These are phyloP conservation scores for Panaeolus papilionaceus DNA, from an alignment of 768 basidiomycete species.

Conservation along the genomic window DNA sequence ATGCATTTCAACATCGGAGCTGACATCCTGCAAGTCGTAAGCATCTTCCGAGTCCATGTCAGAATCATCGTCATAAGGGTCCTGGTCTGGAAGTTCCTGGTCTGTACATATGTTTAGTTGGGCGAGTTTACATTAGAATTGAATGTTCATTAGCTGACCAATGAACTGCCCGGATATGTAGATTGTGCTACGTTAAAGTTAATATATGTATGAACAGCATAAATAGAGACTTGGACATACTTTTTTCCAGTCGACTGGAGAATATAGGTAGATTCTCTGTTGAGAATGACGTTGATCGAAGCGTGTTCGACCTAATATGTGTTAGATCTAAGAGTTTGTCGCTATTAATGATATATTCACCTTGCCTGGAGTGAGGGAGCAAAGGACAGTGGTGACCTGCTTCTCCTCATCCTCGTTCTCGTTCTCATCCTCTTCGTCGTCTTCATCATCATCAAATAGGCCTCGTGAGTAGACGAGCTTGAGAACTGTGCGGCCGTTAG, in stretches of 20 bases:
- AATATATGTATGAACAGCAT: not conserved
- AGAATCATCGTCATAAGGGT: conserved; percentile 38
- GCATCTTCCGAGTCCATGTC: conserved; percentile 65
- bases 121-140: conserved; percentile 13
- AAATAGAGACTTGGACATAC: conserved; percentile 42
- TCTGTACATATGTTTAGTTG: conserved; percentile 43
- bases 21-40: conserved; percentile 75
- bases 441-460: conserved; percentile 44
- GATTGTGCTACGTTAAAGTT: conserved; percentile 54
- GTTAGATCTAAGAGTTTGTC: conserved; percentile 15
- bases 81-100: conserved; percentile 41
- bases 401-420: conserved; percentile 42
- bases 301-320: conserved; percentile 75
- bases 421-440: conserved; percentile 52
- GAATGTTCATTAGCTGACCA: conserved; percentile 46
- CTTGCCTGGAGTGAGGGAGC: conserved; percentile 83
- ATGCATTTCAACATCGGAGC: conserved; percentile 84
- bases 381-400: conserved; percentile 57
- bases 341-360: conserved; percentile 44
- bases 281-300: conserved; percentile 71
- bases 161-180: conserved; percentile 89
- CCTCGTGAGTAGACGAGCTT: conserved; percentile 61
- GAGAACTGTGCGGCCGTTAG: conserved; percentile 64
- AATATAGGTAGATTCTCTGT: conserved; percentile 65
- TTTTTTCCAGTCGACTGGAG: conserved; percentile 86